Base-by-base conservation (phyloP, 2,329 filamentous ascomycete genomes). In the Cladosporium colombiae region DNA sequence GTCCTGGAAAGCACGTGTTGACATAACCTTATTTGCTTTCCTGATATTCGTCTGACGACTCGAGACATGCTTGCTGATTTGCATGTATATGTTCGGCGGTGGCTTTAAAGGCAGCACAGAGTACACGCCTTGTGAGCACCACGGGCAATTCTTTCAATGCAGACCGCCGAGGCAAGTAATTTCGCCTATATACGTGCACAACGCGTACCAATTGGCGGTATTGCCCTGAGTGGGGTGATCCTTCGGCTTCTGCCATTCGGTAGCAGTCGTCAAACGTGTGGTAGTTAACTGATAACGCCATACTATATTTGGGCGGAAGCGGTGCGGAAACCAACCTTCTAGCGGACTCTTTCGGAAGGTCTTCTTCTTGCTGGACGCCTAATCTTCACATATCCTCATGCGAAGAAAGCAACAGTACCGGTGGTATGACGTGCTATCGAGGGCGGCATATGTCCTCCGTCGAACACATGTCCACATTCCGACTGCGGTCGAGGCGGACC, bases 401-500 rank as follows among this genome's bases (percentile, higher is more conserved):
- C 52, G 6, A 29, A 33, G 7, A 21, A n/a, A 31, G 27, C 27
- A 55, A 21, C 21, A 31, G 27, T 29, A 55, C 27, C 52, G 31
- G 25, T 27, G n/a, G 40, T 46, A 21, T 55, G 52, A 29, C 52
- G 40, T 23, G 21, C 27, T n/a, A 21, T 55, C 52, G 27, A 31
- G 18, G 52, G 52, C 25, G 10, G 29, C 52, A 55, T 29, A 33
- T 18, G 27, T 55, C 10, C 49, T 40, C 5, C 35, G 35, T 40
- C 35, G 35, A 40, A 18, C 14, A 27, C 49, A n/a, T 46, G 50
- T 63, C 61, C 50, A 55, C 50, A 56, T 63, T 63, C 61, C 61
- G 61, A 63, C 50, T 4, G 31, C 46, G 61, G 61, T 53, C 49
- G 13, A 16, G 31, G 49, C 61, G 61, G 61, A 29, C 49, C 61